These are phyloP conservation scores for Collybiopsis luxurians DNA, from an alignment of 768 basidiomycete genomes.

Conservation along the genomic window DNA sequence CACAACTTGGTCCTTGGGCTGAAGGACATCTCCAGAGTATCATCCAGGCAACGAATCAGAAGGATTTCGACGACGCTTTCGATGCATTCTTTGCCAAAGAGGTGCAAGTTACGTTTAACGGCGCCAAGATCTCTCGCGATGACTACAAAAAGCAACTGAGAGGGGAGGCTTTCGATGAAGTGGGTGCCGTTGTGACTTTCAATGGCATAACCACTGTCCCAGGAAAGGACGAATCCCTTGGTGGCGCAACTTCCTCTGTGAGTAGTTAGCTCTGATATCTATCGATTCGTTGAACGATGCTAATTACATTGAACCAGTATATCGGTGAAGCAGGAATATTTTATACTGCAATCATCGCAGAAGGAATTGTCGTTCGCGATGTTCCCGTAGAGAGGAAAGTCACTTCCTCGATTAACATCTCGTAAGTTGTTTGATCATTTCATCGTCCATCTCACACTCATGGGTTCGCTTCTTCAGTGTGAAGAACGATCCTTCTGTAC, in stretches of 20 bases:
- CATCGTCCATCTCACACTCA: not conserved
- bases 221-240: not conserved
- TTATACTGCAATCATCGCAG: slow-evolving; percentile 31
- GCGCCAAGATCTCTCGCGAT: slow-evolving; percentile 31
- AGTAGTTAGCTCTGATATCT: not conserved
- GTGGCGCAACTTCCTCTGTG: not conserved
- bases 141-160: slow-evolving; percentile 38
- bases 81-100: slow-evolving; percentile 36
- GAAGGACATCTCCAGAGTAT: slow-evolving; percentile 35
- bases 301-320: slow-evolving; percentile 5
- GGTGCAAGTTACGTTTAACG: slow-evolving; percentile 38
- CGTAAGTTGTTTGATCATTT: slow-evolving; percentile 24
- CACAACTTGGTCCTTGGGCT: slow-evolving; percentile 40
- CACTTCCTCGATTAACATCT: slow-evolving; percentile 36
- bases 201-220: slow-evolving; percentile 26
- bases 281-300: not conserved
- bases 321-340: slow-evolving; percentile 25
- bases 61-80: slow-evolving; percentile 34
- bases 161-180: slow-evolving; percentile 24
- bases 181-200: slow-evolving; percentile 26
- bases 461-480: not conserved
- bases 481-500: not conserved
- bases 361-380: slow-evolving; percentile 29
- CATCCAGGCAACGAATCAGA: slow-evolving; percentile 33
- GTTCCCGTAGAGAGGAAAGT: slow-evolving; percentile 27